Conservation (phyloP, 2,329 filamentous ascomycete genomes). For the Atkinsonella hypoxylon region DNA sequence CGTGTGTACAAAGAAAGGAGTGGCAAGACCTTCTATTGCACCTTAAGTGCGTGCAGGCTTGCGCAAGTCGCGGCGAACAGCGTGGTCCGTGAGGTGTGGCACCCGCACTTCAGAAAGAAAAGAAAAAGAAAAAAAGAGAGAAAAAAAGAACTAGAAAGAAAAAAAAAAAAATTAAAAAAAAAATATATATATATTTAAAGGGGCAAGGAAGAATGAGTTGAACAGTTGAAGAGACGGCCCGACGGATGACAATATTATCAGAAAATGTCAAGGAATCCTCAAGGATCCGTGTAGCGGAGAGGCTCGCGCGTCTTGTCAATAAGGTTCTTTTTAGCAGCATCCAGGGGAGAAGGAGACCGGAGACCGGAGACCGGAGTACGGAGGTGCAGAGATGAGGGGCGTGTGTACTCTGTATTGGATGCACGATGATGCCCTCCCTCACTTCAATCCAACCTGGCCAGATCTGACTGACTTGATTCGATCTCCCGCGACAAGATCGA, state of each 20-base stretch:
- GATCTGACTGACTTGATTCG: conserved; percentile 1
- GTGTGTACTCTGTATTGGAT: background rate
- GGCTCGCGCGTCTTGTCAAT: conserved; percentile 1
- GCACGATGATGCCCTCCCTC: conserved; percentile 6
- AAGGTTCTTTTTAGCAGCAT: background rate
- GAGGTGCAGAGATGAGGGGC: background rate
- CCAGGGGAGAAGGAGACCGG: background rate
- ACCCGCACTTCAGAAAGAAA: background rate
- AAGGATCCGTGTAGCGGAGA: background rate
- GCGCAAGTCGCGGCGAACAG: background rate
- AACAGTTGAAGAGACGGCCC: background rate
- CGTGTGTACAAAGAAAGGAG: no score
- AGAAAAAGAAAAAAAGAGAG: background rate
- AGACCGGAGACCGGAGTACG: background rate
- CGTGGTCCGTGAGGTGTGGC: background rate
- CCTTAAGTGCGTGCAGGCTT: background rate
- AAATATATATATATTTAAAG: background rate
- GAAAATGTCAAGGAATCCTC: background rate
- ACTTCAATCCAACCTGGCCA: background rate
- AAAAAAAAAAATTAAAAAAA: background rate
- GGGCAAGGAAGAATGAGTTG: background rate
- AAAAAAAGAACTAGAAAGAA: background rate
- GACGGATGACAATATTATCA: background rate
- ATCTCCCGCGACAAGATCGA: background rate
- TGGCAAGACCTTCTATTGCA: background rate